Evolutionary conservation across 176 grass and related monocot species (phyloP), one percentile per base, ranked within the genome.

Genomic region (Neostapfia colusana): DNA sequence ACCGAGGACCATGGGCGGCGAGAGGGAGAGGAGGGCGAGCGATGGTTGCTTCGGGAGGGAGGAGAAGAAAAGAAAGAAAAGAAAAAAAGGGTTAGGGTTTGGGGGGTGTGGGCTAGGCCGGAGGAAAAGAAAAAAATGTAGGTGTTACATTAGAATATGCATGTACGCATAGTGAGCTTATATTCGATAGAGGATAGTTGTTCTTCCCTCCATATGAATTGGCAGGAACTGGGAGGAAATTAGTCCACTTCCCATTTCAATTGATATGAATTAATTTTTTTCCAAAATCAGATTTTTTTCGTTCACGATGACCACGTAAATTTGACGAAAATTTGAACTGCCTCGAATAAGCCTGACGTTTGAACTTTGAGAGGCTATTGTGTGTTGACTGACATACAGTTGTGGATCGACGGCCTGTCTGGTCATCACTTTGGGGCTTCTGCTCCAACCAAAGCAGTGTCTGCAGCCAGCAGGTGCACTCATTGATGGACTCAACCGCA

Each of bases 401-500:
- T 31, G 31, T 31, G 13, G 31, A 3, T 31, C 31, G 2, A 31
- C 3, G 31, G 3, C 31, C 31, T 53, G 42, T 10, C 34, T 0
- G 9, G 4, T 23, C 25, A 70, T 70, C 64, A n/a, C 17, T 58
- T 40, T 59, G 40, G 26, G 27, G 5, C 58, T 17, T 58, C 8
- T 67, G 37, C 53, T 63, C 37, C 69, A 48, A 38, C 54, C 75
- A 15, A 88, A 43, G 53, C 63, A 75, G 70, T 79, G 75, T 65
- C 38, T 37, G 38, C 17, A 70, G 7, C 4, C 38, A 65, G 14
- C 25, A n/a, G 70, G 50, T 70, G 45, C 63, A 70, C 56, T 56
- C n/a, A 88, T 80, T 80, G 36, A 79, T 63, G 79, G 70, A 75
- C 53, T 37, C n/a, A 78, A 40, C 1, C 6, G 53, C 69, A 70